These are phyloP conservation scores for Peronospora belbahrii DNA, from an alignment of 352 stramenopile species.

Conservation along the genomic window DNA sequence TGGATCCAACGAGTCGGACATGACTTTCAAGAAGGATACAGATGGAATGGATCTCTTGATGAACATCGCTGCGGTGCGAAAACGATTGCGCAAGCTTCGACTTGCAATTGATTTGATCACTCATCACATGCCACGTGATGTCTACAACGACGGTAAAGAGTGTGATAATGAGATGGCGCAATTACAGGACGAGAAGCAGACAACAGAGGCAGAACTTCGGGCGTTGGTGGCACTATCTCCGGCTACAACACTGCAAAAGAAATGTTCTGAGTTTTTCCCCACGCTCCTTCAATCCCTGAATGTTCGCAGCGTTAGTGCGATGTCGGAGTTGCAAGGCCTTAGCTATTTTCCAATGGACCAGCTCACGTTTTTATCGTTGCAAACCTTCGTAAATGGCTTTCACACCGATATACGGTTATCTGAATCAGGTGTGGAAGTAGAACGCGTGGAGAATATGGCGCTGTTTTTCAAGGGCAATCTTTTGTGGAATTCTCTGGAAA, in stretches of 20 bases:
- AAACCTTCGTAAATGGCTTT: constrained; percentile 48
- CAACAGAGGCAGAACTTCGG: constrained; percentile 21
- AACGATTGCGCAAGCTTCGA: constrained; percentile 39
- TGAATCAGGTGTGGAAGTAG: neutral
- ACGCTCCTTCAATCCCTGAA: constrained; percentile 35
- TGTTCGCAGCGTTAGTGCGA: constrained; percentile 20
- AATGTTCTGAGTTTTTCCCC: constrained; percentile 36
- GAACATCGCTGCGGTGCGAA: constrained; percentile 28
- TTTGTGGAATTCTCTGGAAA: constrained; percentile 40
- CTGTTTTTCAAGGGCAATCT: constrained; percentile 53
- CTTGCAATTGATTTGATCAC: constrained; percentile 17
- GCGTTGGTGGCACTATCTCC: constrained; percentile 29
- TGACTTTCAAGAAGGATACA: neutral
- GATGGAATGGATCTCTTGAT: constrained; percentile 52
- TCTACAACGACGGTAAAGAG: neutral
- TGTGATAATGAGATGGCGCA: constrained; percentile 1
- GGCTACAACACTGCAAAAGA: constrained; percentile 17
- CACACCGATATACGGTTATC: constrained; percentile 15
- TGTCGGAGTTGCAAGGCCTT: constrained; percentile 41
- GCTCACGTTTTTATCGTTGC: constrained; percentile 36
- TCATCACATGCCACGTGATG: constrained; percentile 10
- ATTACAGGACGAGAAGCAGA: constrained; percentile 7
- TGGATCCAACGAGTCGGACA: neutral
- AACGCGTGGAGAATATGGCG: constrained; percentile 16
- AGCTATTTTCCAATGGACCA: constrained; percentile 45